Conservation (phyloP, 352 stramenopile genomes). For the Pythium aristosporum region DNA sequence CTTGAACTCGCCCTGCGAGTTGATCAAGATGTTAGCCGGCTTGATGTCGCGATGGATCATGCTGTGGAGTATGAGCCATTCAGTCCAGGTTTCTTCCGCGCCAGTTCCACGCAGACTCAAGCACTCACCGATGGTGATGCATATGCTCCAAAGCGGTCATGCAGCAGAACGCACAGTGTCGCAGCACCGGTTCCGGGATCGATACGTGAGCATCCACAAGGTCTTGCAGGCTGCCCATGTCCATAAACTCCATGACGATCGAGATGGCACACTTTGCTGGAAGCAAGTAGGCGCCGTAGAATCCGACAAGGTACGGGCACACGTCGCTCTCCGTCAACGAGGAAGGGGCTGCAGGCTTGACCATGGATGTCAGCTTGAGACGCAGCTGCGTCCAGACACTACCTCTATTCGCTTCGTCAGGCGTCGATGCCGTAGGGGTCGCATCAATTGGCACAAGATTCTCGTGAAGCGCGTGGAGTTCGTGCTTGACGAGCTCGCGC, state of each 20-base stretch:
- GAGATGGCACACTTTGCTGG: conserved; percentile 69
- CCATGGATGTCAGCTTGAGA: conserved; percentile 15
- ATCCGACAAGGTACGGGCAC: conserved; percentile 85
- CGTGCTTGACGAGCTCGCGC: conserved; percentile 79
- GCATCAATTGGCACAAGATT: conserved; percentile 71
- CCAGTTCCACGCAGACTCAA: background rate
- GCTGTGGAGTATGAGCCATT: conserved; percentile 15
- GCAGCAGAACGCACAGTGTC: conserved; percentile 80
- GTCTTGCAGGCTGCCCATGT: conserved; percentile 86
- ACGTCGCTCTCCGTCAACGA: background rate
- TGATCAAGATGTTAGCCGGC: conserved; percentile 88
- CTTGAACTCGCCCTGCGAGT: conserved; percentile 81
- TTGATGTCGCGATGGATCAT: conserved; percentile 92
- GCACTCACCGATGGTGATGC: conserved; percentile 60
- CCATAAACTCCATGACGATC: conserved; percentile 94
- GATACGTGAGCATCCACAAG: conserved; percentile 48
- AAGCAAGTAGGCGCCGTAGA: conserved; percentile 87
- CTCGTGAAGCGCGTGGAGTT: conserved; percentile 84
- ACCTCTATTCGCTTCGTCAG: background rate
- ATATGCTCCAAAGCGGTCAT: conserved; percentile 84
- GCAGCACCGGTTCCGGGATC: conserved; percentile 57
- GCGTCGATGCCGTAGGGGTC: conserved; percentile 4
- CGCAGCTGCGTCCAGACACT: conserved; percentile 21
- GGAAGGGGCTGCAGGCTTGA: background rate
- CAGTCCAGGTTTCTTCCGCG: background rate